These are phyloP conservation scores for Cynanchum wilfordii DNA, from an alignment of 257 asterid species.

Conservation along the genomic window DNA sequence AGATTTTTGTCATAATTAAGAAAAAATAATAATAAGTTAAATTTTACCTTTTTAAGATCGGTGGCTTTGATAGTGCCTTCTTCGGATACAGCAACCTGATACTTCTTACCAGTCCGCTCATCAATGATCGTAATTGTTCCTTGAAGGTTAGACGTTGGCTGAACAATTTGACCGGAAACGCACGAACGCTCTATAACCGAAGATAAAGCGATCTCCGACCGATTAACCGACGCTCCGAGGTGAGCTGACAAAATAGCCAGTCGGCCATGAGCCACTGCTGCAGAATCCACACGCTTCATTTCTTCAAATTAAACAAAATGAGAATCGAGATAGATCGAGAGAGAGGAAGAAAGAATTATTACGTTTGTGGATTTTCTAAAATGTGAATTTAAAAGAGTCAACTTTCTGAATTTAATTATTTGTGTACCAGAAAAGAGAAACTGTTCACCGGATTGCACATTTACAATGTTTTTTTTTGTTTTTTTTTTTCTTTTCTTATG, in stretches of 20 bases:
- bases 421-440: too few species aligned
- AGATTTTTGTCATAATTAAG: too few species aligned
- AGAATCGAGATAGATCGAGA: too few species aligned
- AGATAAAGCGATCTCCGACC: constrained; percentile 21
- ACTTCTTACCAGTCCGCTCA: constrained; percentile 73
- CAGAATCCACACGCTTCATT: constrained; percentile 47
- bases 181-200: constrained; percentile 37
- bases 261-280: constrained; percentile 68
- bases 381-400: too few species aligned
- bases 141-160: constrained; percentile 57
- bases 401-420: too few species aligned
- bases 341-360: too few species aligned
- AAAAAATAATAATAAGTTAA: neutral
- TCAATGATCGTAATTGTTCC: constrained; percentile 68
- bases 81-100: constrained; percentile 76
- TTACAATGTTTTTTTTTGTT: too few species aligned
- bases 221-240: constrained; percentile 43
- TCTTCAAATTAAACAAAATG: neutral
- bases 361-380: too few species aligned
- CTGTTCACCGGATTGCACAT: too few species aligned
- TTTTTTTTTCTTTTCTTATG: too few species aligned
- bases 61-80: constrained; percentile 86
- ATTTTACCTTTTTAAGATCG: constrained; percentile 72
- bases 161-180: constrained; percentile 44
- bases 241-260: constrained; percentile 88